Evolutionary conservation across 1,284 basidiomycete species (phyloP).

Genomic region (Cryptococcus depauperatus): DNA sequence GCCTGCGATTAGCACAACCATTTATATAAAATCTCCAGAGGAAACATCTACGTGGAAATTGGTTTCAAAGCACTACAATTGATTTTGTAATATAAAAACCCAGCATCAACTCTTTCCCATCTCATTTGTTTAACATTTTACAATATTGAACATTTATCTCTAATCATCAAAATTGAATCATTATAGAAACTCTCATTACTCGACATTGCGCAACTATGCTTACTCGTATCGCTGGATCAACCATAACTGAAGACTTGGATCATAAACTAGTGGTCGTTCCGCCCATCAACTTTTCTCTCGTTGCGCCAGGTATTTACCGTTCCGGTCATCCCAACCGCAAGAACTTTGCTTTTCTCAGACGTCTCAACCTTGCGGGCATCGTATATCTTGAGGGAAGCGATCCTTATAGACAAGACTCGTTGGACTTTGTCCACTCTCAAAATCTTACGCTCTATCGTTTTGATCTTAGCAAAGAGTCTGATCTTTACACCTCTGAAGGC

Average conservation of each 20-base stretch:
- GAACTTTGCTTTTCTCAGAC: constrained; percentile 40
- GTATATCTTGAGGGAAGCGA: constrained; percentile 30
- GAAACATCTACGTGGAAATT: too few species aligned
- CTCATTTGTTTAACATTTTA: too few species aligned
- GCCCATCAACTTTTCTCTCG: constrained; percentile 47
- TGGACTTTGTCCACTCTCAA: constrained; percentile 28
- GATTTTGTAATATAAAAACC: too few species aligned
- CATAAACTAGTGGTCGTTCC: constrained; percentile 37
- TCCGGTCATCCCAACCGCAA: constrained; percentile 44
- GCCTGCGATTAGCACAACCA: too few species aligned
- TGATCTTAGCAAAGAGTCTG: constrained; percentile 30
- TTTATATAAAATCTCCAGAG: too few species aligned
- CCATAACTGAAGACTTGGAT: too few species aligned
- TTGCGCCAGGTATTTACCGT: constrained; percentile 39
- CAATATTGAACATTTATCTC: too few species aligned
- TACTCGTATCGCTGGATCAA: not conserved
- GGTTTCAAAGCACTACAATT: too few species aligned
- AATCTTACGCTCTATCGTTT: constrained; percentile 25
- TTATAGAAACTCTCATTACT: too few species aligned
- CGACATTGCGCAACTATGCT: not conserved
- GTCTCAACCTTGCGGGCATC: constrained; percentile 38
- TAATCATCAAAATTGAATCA: too few species aligned
- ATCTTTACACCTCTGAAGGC: constrained; percentile 7
- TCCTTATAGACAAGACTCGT: constrained; percentile 36
- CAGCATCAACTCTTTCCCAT: too few species aligned